phyloP scores from a whole-genome alignment of 1,284 basidiomycete genomes.

The Sphaerobolus stellatus region DNA sequence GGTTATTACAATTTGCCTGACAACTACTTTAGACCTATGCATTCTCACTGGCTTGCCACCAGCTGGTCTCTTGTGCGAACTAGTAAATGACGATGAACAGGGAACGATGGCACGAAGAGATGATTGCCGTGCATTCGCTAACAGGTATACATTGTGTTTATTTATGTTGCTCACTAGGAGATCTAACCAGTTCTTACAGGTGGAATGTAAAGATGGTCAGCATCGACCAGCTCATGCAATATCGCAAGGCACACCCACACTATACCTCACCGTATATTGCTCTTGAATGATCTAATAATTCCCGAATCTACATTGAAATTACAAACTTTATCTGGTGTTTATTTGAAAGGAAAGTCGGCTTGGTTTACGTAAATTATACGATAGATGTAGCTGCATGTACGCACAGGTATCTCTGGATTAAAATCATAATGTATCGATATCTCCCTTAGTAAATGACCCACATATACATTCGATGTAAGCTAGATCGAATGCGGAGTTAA shows the following conservation, averaged over 20 bases:
- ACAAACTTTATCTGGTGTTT: no score
- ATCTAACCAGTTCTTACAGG: background rate
- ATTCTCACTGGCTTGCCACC: conserved; percentile 71
- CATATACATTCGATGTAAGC: no score
- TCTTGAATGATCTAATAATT: background rate
- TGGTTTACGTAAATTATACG: no score
- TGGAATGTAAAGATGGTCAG: conserved; percentile 95
- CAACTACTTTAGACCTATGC: conserved; percentile 67
- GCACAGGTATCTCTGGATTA: no score
- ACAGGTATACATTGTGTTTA: no score
- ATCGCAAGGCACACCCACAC: conserved; percentile 17
- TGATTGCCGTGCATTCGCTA: conserved; percentile 91
- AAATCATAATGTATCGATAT: no score
- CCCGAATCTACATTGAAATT: no score
- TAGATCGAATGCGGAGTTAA: no score
- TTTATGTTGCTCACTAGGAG: no score
- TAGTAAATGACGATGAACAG: conserved; percentile 88
- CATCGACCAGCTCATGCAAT: conserved; percentile 65
- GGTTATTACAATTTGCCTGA: background rate
- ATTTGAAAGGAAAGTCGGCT: no score
- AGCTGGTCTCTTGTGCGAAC: conserved; percentile 90
- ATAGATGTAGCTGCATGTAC: no score
- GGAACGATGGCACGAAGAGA: conserved; percentile 97
- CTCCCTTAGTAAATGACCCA: no score
- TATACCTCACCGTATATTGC: background rate